phyloP scores from a whole-genome alignment of 495 filamentous ascomycete genomes.

The Penicillium robsamsonii region DNA sequence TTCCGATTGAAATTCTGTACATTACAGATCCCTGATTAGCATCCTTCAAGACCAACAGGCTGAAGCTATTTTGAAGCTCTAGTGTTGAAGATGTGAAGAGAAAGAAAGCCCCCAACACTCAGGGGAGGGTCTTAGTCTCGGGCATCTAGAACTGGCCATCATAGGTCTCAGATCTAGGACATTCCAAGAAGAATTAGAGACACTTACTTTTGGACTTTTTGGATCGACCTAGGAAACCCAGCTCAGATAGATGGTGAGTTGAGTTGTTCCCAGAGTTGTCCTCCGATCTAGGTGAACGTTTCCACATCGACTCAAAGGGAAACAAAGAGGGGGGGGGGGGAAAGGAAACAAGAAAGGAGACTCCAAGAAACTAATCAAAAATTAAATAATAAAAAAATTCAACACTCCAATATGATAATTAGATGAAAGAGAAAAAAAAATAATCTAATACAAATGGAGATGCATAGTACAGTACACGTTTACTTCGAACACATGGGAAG shows the following conservation, averaged over 20 bases:
- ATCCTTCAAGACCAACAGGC: constrained; percentile 11
- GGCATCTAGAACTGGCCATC: constrained; percentile 19
- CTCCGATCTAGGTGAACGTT: constrained; percentile 47
- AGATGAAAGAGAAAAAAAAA: too few relatives aligned
- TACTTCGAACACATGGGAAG: not conserved
- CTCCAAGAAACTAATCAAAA: not conserved
- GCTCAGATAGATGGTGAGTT: constrained; percentile 34
- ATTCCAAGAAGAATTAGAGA: not conserved
- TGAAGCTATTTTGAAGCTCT: constrained; percentile 11
- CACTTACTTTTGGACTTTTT: constrained; percentile 39
- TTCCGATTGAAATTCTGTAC: constrained; percentile 36
- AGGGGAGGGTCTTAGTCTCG: constrained; percentile 7
- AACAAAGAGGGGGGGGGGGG: constrained; percentile 17
- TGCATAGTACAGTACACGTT: not conserved
- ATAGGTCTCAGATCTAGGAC: constrained; percentile 17
- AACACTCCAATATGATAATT: too few relatives aligned
- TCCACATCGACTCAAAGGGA: constrained; percentile 43
- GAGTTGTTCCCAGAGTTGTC: constrained; percentile 40
- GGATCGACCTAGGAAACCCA: constrained; percentile 41
- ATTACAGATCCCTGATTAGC: constrained; percentile 22
- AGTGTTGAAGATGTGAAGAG: not conserved
- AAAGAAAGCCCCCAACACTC: constrained; percentile 2
- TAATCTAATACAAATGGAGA: not conserved
- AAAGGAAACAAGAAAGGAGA: not conserved
- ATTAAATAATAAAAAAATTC: not conserved